Percentiles rank a stretch among this genome's conserved stretches.
Conservation (phyloP, 768 basidiomycete genomes). For the Omphalotus guepiniiformis region DNA sequence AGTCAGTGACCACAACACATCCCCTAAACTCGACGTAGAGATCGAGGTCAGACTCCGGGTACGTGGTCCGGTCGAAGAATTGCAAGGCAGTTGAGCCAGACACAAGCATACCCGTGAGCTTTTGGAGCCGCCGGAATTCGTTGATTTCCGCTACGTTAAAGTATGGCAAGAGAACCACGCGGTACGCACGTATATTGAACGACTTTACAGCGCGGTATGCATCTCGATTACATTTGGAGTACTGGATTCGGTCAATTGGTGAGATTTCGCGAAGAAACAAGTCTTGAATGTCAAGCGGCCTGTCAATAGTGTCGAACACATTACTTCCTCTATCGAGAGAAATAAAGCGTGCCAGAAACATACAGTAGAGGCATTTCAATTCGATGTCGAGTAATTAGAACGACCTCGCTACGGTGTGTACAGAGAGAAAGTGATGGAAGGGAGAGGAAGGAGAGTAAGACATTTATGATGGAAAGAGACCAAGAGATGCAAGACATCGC, state of each 20-base stretch:
- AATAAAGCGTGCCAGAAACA: too few relatives aligned
- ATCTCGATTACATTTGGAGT: background rate
- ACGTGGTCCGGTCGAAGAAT: slow-evolving; percentile 41
- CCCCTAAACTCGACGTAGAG: slow-evolving; percentile 36
- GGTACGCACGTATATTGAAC: slow-evolving; percentile 24
- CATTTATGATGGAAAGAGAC: too few relatives aligned
- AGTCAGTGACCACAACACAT: slow-evolving; percentile 28
- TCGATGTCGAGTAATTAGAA: too few relatives aligned
- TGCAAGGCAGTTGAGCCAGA: slow-evolving; percentile 54
- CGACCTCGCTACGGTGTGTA: too few relatives aligned
- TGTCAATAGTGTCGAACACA: too few relatives aligned
- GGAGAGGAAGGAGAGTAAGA: too few relatives aligned
- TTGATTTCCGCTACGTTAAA: slow-evolving; percentile 23
- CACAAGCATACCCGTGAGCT: slow-evolving; percentile 38
- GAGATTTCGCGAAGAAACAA: slow-evolving; percentile 5
- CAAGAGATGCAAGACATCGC: too few relatives aligned
- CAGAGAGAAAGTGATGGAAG: too few relatives aligned
- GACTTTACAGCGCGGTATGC: slow-evolving; percentile 1
- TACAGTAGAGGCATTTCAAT: too few relatives aligned
- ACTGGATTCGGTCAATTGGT: slow-evolving; percentile 7
- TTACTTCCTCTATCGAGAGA: too few relatives aligned
- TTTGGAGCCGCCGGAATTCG: slow-evolving; percentile 40
- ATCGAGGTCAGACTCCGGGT: slow-evolving; percentile 48
- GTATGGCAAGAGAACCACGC: slow-evolving; percentile 32
- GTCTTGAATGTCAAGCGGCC: background rate